Evolutionary conservation across 169 alveolate species (phyloP), one percentile per base, ranked within the genome.

Genomic region (Cystoisospora suis): DNA sequence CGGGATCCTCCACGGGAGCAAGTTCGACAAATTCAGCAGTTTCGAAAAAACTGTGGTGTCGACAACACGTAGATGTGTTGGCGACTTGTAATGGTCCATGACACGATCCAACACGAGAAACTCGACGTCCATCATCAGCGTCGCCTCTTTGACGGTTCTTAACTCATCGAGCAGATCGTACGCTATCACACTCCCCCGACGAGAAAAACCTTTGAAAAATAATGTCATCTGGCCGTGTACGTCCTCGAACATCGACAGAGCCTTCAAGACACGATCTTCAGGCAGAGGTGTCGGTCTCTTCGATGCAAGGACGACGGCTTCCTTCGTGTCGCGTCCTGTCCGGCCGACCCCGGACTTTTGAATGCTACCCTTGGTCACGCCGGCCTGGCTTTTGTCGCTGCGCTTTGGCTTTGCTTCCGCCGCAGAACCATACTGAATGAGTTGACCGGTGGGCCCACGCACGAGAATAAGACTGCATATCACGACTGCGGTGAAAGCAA

Each of bases 111-210:
- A 45, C 81, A 83, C 70, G 44, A 53, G 90, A 45, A 58, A 83
- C 81, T 83, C 90, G 46, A 83, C 90, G 20, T 83, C 79, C 90
- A 83, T 83, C 53, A 83, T 38, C 12, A 9, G 4, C 75, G 36
- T 32, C 56, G 90, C 90, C 61, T 83, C 90, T 7, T 56, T 38
- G 47, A 83, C 90, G 15, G 90, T 83, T n/a, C 90, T 36, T 32
- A 83, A 59, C 59, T 83, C 90, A 29, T 83, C 58, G 34, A 83
- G 56, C 90, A 83, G 20, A 81, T 83, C 90, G 81, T 83, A 83
- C 17, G 80, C 70, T 3, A 83, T n/a, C 75, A 83, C 42, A 45
- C 90, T 83, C 23, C 90, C 90, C 0, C 45, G n/a, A 15, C 65
- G 56, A 20, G 90, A 83, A 40, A 83, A 83, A 7, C 90, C 90